Conservation (phyloP, 2,329 filamentous ascomycete genomes). For the Catunica adiposa region DNA sequence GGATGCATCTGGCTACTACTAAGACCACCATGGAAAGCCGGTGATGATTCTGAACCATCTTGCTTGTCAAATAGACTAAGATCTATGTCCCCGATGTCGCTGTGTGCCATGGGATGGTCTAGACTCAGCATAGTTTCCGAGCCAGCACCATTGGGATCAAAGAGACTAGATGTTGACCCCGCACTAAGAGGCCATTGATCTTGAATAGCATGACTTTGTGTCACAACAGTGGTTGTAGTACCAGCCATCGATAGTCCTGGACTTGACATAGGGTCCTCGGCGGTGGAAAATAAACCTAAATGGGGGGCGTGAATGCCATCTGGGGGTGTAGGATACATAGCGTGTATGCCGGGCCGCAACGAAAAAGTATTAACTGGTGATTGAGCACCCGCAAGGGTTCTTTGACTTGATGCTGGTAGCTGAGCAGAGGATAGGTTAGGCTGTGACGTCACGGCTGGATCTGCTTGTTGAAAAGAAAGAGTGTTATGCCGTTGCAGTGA, state of each 20-base stretch:
- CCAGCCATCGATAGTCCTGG: slow-evolving; percentile 20
- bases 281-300: slow-evolving; percentile 14
- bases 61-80: slow-evolving; percentile 58
- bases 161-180: slow-evolving; percentile 20
- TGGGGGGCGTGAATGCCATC: slow-evolving; percentile 40
- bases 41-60: slow-evolving; percentile 4
- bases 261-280: slow-evolving; percentile 40
- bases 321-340: slow-evolving; percentile 57
- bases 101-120: slow-evolving; percentile 40
- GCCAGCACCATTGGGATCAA: background rate
- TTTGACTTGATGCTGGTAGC: background rate
- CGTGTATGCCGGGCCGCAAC: slow-evolving; percentile 33
- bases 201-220: slow-evolving; percentile 9
- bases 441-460: background rate
- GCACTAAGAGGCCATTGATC: slow-evolving; percentile 25
- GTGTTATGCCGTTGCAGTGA: background rate
- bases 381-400: slow-evolving; percentile 19
- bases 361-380: slow-evolving; percentile 31
- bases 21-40: background rate
- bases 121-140: background rate
- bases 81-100: slow-evolving; percentile 63
- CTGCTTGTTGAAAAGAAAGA: background rate
- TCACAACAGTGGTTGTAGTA: background rate
- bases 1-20: slow-evolving; percentile 11
- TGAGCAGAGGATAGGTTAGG: background rate